phyloP scores from a whole-genome alignment of 331 rosid species.

The Cydonia oblonga region DNA sequence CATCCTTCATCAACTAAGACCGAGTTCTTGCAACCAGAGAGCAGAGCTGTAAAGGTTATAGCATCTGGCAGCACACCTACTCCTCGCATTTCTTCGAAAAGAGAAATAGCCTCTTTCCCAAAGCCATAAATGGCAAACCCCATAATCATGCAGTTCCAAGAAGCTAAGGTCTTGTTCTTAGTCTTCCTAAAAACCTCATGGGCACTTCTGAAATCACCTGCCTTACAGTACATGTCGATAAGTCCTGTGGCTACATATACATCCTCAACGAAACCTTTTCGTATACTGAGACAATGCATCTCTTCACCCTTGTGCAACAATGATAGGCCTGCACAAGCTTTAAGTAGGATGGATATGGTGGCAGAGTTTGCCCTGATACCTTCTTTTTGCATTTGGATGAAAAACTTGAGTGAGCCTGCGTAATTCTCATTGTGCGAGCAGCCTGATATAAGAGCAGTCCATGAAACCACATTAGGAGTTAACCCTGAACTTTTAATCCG shows the following conservation, averaged over 20 bases:
- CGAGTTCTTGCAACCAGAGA: constrained; percentile 66
- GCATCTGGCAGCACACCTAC: constrained; percentile 41
- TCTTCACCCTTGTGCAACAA: constrained; percentile 49
- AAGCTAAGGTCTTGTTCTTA: constrained; percentile 42
- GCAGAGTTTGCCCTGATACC: constrained; percentile 42
- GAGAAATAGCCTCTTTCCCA: constrained; percentile 42
- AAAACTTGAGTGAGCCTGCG: constrained; percentile 29
- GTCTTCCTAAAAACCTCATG: constrained; percentile 35
- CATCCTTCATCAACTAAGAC: constrained; percentile 58
- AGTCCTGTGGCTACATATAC: constrained; percentile 36
- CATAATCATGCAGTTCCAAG: constrained; percentile 82
- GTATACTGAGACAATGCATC: constrained; percentile 40
- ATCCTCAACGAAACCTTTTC: constrained; percentile 31
- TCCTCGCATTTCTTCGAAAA: constrained; percentile 33
- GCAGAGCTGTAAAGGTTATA: constrained; percentile 56
- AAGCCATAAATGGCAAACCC: constrained; percentile 50
- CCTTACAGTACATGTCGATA: constrained; percentile 43
- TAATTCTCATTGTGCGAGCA: constrained; percentile 45
- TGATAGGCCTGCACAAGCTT: constrained; percentile 48
- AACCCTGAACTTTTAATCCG: constrained; percentile 42
- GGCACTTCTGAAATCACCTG: constrained; percentile 46
- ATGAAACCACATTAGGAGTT: constrained; percentile 51
- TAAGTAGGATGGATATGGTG: constrained; percentile 46
- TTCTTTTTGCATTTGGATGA: constrained; percentile 52
- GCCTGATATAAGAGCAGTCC: constrained; percentile 74